A percentile compares a stretch with the other conserved stretches of the same genome.
These are phyloP conservation scores for Aspergillus awamori DNA, from an alignment of 2,329 filamentous ascomycete species.

Conservation along the genomic window DNA sequence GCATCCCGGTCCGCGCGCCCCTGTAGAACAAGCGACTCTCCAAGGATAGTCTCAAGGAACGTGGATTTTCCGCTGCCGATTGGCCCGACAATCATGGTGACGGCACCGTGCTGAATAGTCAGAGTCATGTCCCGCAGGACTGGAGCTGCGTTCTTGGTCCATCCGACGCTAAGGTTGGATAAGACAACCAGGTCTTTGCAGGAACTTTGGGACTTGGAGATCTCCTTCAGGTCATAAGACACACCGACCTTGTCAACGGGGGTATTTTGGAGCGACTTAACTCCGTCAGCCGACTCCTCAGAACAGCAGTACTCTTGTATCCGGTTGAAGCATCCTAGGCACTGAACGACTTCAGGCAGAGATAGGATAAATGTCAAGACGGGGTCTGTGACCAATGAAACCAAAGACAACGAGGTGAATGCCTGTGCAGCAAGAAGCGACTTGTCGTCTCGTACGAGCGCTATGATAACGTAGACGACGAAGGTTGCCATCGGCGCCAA, in stretches of 20 bases:
- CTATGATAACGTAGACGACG: constrained; percentile 25
- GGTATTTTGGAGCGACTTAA: not conserved
- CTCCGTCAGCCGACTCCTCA: not conserved
- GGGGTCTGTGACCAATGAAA: constrained; percentile 30
- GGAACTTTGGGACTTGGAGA: not conserved
- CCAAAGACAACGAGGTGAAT: constrained; percentile 32
- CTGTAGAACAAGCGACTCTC: constrained; percentile 27
- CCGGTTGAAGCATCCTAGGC: constrained; percentile 44
- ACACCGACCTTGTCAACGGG: too few species aligned
- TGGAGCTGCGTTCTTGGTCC: constrained; percentile 8
- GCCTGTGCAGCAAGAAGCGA: constrained; percentile 26
- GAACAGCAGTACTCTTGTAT: constrained; percentile 41
- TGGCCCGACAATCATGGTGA: constrained; percentile 42
- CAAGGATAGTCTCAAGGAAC: constrained; percentile 38
- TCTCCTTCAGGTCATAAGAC: too few species aligned
- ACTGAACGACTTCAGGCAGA: constrained; percentile 40
- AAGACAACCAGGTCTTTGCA: not conserved
- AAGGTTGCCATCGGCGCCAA: constrained; percentile 38
- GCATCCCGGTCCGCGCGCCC: constrained; percentile 5
- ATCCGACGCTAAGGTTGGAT: constrained; percentile 20
- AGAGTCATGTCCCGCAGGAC: constrained; percentile 22
- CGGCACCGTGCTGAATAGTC: constrained; percentile 13
- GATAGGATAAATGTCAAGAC: constrained; percentile 27
- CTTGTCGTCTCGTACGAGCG: constrained; percentile 14
- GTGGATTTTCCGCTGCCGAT: constrained; percentile 53